Evolutionary conservation across 2,329 filamentous ascomycete species (phyloP).

Genomic region (Colletotrichum endophyticum): DNA sequence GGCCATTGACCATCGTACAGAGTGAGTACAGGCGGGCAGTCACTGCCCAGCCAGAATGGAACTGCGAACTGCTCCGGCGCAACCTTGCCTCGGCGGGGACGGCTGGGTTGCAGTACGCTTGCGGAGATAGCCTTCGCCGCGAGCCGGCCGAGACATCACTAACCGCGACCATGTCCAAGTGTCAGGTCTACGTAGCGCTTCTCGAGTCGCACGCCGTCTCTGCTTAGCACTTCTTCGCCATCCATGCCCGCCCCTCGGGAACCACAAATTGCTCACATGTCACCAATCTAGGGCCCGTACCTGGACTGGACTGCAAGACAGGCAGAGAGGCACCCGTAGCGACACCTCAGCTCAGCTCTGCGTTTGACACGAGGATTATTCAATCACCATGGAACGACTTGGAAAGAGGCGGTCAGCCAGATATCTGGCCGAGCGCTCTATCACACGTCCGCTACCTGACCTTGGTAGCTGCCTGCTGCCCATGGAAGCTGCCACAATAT

Average conservation of each 20-base stretch:
- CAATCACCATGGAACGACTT: background rate
- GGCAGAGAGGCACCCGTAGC: background rate
- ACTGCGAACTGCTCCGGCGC: background rate
- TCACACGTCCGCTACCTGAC: background rate
- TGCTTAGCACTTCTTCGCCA: constrained; percentile 11
- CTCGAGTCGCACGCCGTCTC: constrained; percentile 5
- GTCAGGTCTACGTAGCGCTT: constrained; percentile 4
- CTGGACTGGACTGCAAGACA: background rate
- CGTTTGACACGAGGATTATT: background rate
- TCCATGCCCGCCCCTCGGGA: background rate
- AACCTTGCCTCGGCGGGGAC: background rate
- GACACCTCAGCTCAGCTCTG: constrained; percentile 2
- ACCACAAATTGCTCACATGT: constrained; percentile 19
- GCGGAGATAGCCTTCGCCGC: constrained; percentile 8
- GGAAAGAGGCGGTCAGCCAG: constrained; percentile 16
- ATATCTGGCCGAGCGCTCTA: background rate
- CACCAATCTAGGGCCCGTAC: background rate
- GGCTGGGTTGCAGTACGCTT: constrained; percentile 5
- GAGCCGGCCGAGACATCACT: constrained; percentile 13
- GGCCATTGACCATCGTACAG: background rate
- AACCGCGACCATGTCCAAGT: constrained; percentile 15
- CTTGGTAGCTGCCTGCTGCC: background rate
- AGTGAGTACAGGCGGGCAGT: background rate
- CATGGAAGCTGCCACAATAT: constrained; percentile 8
- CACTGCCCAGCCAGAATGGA: background rate